Base-by-base conservation (phyloP, 257 asterid genomes). In the Nicotiana sylvestris region DNA sequence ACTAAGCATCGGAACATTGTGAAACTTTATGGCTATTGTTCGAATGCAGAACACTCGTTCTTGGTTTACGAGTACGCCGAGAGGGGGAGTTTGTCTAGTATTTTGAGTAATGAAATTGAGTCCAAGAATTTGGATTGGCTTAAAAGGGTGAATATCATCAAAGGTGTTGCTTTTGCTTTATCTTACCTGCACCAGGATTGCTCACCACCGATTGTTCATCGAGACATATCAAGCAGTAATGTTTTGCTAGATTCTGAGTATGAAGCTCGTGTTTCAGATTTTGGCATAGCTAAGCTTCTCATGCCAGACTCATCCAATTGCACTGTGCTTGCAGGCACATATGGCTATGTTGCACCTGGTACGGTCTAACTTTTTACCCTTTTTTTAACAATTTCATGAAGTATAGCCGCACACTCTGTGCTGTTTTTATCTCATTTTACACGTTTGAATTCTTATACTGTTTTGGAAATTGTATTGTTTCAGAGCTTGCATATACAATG, bases 401-500 rank as follows among this genome's bases (percentile, higher is more conserved):
- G 35, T 39, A 39, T 39, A 39, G 49, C 49, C 49, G 49, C 49
- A 15, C 29, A 67, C 53, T 7, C 13, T 18, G 4, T 10, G 27
- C 0, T 18, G 18, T 51, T 29, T 27, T 69, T 27, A 3, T 79
- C 58, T 79, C 21, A 60, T 39, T 69, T 21, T 37, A n/a, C 18
- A 18, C 0, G 32, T 69, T 69, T 37, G 1, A 69, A 37, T 66
- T 66, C 0, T 1, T 32, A 66, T 17, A 33, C 11, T 8, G 5
- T 16, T 1, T 11, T 58, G 35, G 17, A 15, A 56, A 43, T 15
- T 39, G 8, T 61, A 21, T 79, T 61, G 27, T 69, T 69, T 58
- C 76, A 79, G 82, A 79, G 30, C 58, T 79, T 37, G 76, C 82
- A n/a, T 79, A 62, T 51, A 79, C 61, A 6, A 61, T 79, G 82